phyloP scores from a whole-genome alignment of 768 basidiomycete species.

The Lactarius evosmus region DNA sequence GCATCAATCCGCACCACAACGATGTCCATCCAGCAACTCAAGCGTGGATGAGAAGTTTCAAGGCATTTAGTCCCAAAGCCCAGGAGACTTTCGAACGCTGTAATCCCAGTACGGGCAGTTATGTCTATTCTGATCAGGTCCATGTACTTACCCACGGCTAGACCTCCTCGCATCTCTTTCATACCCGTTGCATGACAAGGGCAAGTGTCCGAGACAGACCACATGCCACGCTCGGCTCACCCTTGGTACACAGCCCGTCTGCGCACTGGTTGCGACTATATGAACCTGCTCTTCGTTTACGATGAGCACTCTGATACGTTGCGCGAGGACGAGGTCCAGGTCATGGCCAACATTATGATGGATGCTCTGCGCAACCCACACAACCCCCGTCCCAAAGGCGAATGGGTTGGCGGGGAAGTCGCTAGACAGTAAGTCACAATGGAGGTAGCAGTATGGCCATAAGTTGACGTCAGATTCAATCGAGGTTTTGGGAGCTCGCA shows the following conservation, averaged over 20 bases:
- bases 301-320: constrained; percentile 28
- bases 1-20: constrained; percentile 23
- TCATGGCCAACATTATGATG: constrained; percentile 16
- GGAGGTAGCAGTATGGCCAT: neutral
- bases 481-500: constrained; percentile 23
- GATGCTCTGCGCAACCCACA: constrained; percentile 25
- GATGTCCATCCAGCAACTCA: constrained; percentile 15
- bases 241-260: constrained; percentile 6
- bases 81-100: constrained; percentile 21
- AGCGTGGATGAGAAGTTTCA: constrained; percentile 22
- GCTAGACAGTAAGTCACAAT: constrained; percentile 16
- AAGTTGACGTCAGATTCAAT: neutral
- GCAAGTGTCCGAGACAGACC: neutral
- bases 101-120: constrained; percentile 23
- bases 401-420: constrained; percentile 22
- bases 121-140: neutral
- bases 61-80: constrained; percentile 17
- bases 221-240: neutral
- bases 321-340: constrained; percentile 4
- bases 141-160: neutral
- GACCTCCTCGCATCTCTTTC: constrained; percentile 27
- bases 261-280: constrained; percentile 18
- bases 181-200: constrained; percentile 21
- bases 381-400: constrained; percentile 15
- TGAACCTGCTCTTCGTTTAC: constrained; percentile 15